Percentiles rank a stretch among this genome's conserved stretches.
These are phyloP conservation scores for Boletus tomentosulus DNA, from an alignment of 768 basidiomycete genomes.

Conservation along the genomic window DNA sequence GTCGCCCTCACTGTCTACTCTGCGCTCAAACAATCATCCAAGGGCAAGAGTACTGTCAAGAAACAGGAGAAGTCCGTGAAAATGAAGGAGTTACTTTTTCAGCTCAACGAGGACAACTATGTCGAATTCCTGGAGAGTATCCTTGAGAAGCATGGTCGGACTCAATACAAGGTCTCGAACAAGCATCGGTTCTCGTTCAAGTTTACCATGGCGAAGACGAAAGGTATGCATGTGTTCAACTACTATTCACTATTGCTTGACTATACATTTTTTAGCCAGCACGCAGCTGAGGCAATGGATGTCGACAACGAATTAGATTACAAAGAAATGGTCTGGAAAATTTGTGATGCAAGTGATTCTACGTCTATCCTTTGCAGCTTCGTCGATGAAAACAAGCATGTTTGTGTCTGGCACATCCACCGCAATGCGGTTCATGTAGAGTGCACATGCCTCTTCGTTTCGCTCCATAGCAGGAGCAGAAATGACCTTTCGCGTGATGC, in stretches of 20 bases:
- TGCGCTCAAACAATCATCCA: not conserved
- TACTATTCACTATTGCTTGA: too few species aligned
- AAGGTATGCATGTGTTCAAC: not conserved
- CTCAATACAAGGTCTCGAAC: not conserved
- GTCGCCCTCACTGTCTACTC: not conserved
- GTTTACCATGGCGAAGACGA: not conserved
- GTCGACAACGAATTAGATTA: not conserved
- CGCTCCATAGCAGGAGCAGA: too few species aligned
- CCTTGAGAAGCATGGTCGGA: slow-evolving; percentile 2
- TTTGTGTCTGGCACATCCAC: not conserved
- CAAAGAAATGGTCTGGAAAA: not conserved
- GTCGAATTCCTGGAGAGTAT: slow-evolving; percentile 24
- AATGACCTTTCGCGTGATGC: not conserved
- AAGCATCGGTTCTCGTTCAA: not conserved
- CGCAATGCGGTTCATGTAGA: too few species aligned
- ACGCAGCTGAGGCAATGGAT: not conserved
- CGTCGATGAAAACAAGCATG: slow-evolving; percentile 24
- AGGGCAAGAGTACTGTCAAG: not conserved
- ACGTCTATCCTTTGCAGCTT: slow-evolving; percentile 14
- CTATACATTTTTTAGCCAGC: not conserved
- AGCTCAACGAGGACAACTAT: not conserved
- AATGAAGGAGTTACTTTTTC: not conserved
- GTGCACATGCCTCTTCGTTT: too few species aligned
- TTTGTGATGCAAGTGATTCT: not conserved
- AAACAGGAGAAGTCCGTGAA: not conserved